Percentiles rank a stretch among this genome's conserved stretches.
These are phyloP conservation scores for Gossypium australe DNA, from an alignment of 345 rosid species.

Conservation along the genomic window DNA sequence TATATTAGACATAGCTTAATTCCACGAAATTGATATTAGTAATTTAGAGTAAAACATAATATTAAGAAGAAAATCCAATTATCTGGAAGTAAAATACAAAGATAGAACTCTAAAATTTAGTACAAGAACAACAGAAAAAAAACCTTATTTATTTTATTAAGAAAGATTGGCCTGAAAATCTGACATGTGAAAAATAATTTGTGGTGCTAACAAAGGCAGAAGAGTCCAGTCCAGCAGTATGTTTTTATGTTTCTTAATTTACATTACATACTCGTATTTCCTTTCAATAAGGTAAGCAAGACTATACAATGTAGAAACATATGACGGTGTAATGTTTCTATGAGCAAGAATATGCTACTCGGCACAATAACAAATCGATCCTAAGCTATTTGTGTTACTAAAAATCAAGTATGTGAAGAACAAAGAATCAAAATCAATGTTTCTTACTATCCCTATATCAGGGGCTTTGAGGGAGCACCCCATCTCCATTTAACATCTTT, in stretches of 20 bases:
- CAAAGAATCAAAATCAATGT: neutral
- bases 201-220: neutral
- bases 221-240: neutral
- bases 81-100: too few species aligned
- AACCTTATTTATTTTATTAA: too few species aligned
- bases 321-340: neutral
- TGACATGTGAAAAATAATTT: neutral
- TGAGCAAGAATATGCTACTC: conserved; percentile 5
- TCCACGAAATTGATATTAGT: too few species aligned
- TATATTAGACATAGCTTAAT: too few species aligned
- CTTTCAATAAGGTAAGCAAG: conserved; percentile 3
- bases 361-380: conserved; percentile 12
- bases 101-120: too few species aligned
- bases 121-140: too few species aligned
- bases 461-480: conserved; percentile 34
- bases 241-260: neutral
- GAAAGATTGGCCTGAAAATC: too few species aligned
- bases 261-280: neutral
- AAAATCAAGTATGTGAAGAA: neutral
- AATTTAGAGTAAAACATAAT: too few species aligned
- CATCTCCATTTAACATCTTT: conserved; percentile 30
- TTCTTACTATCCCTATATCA: conserved; percentile 11
- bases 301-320: conserved; percentile 18
- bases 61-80: too few species aligned
- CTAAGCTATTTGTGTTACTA: conserved; percentile 11